Evolutionary conservation across 2,329 filamentous ascomycete genomes (phyloP).

Genomic region (Colletotrichum filicis): DNA sequence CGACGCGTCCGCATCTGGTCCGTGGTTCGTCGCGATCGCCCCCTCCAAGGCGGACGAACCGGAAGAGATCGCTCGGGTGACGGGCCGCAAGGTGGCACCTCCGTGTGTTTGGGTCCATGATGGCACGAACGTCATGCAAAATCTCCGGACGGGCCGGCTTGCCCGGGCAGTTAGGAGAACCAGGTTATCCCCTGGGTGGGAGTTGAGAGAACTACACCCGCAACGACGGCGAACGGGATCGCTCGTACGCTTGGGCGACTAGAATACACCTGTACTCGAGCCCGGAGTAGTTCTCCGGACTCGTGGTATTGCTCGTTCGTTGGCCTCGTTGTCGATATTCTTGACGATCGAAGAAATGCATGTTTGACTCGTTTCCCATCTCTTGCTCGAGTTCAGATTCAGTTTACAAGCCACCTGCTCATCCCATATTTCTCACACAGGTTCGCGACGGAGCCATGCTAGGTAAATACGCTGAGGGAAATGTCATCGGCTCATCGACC

Average conservation of each 20-base stretch:
- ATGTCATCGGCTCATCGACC: background rate
- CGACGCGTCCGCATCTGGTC: background rate
- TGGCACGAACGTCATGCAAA: constrained; percentile 10
- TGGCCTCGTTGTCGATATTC: background rate
- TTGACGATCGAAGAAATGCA: background rate
- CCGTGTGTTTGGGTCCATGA: constrained; percentile 11
- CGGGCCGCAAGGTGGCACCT: constrained; percentile 18
- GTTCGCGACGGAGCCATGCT: background rate
- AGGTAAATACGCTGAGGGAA: background rate
- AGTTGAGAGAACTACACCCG: background rate
- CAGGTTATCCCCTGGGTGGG: constrained; percentile 7
- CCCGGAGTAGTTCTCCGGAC: background rate
- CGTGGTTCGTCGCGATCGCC: constrained; percentile 16
- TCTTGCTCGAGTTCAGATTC: background rate
- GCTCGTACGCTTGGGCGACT: background rate
- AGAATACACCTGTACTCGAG: background rate
- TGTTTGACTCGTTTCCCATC: background rate
- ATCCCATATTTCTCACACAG: background rate
- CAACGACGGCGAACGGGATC: background rate
- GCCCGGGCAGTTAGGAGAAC: background rate
- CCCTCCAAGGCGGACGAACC: constrained; percentile 1
- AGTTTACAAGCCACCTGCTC: background rate
- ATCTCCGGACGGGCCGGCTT: constrained; percentile 20
- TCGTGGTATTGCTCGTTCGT: background rate
- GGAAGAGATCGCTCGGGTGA: constrained; percentile 10